Percentiles rank a stretch among this genome's conserved stretches.
Conservation (phyloP, 371 early-diverging fungal genomes). For the Apophysomyces elegans region DNA sequence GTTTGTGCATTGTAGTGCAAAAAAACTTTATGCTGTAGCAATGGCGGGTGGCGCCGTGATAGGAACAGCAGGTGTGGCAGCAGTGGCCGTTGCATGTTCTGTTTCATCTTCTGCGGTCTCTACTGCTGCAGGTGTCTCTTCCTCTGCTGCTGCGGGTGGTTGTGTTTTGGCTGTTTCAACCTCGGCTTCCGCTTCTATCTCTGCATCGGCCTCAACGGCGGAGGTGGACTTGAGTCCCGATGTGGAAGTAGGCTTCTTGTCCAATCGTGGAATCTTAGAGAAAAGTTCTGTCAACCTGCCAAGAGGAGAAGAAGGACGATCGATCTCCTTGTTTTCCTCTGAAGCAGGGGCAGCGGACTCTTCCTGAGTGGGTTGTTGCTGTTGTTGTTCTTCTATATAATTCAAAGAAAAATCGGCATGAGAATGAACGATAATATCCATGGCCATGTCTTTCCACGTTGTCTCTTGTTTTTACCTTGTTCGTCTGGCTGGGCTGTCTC, state of each 20-base stretch:
- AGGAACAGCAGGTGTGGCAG: background rate
- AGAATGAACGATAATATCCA: background rate
- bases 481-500: background rate
- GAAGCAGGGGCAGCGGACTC: background rate
- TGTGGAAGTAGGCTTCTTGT: background rate
- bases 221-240: background rate
- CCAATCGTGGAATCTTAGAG: constrained; percentile 3
- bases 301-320: constrained; percentile 2
- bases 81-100: background rate
- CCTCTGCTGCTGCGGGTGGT: background rate
- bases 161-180: no score
- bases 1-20: no score
- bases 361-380: background rate
- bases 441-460: background rate
- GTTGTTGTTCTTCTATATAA: background rate
- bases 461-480: background rate
- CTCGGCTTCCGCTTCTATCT: no score
- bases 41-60: constrained; percentile 9
- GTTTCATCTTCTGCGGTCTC: background rate
- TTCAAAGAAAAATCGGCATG: no score
- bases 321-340: constrained; percentile 6
- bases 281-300: constrained; percentile 1
- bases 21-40: background rate
- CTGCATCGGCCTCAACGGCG: background rate
- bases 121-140: constrained; percentile 3